phyloP scores from a whole-genome alignment of 306 rosid species.

The Betula pendula region DNA sequence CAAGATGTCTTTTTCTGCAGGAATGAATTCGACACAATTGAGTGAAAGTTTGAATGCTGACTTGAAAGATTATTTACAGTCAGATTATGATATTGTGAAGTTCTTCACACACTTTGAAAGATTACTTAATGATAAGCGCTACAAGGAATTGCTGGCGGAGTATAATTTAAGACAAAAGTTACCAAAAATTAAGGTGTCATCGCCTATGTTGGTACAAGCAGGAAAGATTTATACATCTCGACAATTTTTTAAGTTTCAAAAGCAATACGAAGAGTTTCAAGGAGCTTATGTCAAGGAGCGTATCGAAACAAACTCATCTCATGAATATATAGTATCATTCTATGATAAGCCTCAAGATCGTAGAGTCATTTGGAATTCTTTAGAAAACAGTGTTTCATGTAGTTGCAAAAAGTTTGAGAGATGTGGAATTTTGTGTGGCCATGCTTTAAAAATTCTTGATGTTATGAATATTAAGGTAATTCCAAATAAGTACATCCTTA shows the following conservation, averaged over 20 bases:
- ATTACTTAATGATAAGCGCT: not conserved
- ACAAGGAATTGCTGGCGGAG: not conserved
- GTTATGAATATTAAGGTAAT: no score
- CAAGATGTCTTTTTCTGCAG: not conserved
- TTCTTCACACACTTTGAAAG: not conserved
- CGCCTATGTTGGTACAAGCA: not conserved
- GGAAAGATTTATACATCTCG: no score
- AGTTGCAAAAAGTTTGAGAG: not conserved
- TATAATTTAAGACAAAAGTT: not conserved
- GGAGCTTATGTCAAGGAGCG: no score
- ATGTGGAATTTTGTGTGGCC: not conserved
- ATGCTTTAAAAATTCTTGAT: no score
- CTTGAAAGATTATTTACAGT: not conserved
- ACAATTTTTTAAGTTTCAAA: no score
- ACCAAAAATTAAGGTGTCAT: not conserved
- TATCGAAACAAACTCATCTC: no score
- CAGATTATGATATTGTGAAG: not conserved
- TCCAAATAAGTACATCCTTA: no score
- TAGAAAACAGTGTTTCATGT: no score
- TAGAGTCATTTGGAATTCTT: not conserved
- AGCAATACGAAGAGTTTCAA: no score
- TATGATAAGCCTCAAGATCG: not conserved
- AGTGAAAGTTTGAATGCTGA: not conserved
- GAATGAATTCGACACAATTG: not conserved
- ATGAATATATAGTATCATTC: no score